These are phyloP conservation scores for Sordaria brevicollis DNA, from an alignment of 495 filamentous ascomycete genomes.

Conservation along the genomic window DNA sequence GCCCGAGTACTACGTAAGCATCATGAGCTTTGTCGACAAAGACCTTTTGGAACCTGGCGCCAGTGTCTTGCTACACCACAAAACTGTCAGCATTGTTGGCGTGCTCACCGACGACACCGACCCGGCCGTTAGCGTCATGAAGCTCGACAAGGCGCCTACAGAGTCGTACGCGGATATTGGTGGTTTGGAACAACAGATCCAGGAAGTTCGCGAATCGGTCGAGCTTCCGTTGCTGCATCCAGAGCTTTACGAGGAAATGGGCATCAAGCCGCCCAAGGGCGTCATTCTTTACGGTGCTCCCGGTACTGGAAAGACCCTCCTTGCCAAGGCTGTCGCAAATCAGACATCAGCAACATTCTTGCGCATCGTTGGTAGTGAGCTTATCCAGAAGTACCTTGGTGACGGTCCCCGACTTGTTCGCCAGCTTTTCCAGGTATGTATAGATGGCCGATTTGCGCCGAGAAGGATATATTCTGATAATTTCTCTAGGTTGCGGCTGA, in stretches of 20 bases:
- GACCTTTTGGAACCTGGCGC: slow-evolving; percentile 94
- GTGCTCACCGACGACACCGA: slow-evolving; percentile 96
- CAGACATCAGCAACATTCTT: slow-evolving; percentile 98
- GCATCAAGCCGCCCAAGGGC: slow-evolving; percentile 98
- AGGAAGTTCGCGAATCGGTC: slow-evolving; percentile 95
- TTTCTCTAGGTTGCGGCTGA: slow-evolving; percentile 68
- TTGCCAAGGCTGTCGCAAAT: slow-evolving; percentile 97
- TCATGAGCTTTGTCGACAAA: slow-evolving; percentile 99
- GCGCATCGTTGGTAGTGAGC: slow-evolving; percentile 92
- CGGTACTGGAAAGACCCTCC: slow-evolving; percentile 92
- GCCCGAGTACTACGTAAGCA: slow-evolving; percentile 98
- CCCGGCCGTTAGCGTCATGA: slow-evolving; percentile 96
- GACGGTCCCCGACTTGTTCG: slow-evolving; percentile 90
- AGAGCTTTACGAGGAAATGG: slow-evolving; percentile 99
- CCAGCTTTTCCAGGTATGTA: slow-evolving; percentile 78
- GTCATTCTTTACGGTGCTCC: slow-evolving; percentile 98
- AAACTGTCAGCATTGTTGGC: slow-evolving; percentile 94
- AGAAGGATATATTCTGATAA: slow-evolving; percentile 9
- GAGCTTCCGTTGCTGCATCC: slow-evolving; percentile 93
- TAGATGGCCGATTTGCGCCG: neutral
- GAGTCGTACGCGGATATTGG: slow-evolving; percentile 99
- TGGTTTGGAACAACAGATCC: slow-evolving; percentile 88
- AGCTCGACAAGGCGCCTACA: slow-evolving; percentile 96
- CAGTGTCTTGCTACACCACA: slow-evolving; percentile 93
- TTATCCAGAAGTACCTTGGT: slow-evolving; percentile 98